A percentile compares a stretch with the other conserved stretches of the same genome.
phyloP scores from a whole-genome alignment of 805 yeast species.

The Wickerhamiella dianesei region DNA sequence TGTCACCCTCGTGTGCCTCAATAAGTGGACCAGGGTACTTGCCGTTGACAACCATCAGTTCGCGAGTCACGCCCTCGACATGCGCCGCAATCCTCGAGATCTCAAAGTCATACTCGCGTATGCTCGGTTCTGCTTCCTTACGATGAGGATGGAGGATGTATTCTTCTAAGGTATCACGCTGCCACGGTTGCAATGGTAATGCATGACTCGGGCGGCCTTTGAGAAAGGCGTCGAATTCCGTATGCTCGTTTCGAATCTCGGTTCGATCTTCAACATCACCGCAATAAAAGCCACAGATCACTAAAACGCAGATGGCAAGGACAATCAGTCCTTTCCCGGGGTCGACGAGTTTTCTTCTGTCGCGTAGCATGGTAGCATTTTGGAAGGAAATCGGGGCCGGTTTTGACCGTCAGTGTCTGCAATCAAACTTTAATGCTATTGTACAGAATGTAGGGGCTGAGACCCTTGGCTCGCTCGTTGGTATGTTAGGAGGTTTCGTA shows the following conservation, averaged over 20 bases:
- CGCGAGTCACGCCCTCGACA: conserved; percentile 28
- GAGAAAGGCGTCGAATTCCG: not conserved
- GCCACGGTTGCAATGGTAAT: conserved; percentile 17
- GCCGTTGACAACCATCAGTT: conserved; percentile 30
- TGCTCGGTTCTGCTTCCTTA: conserved; percentile 7
- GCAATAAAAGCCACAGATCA: not conserved
- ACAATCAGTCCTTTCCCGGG: not conserved
- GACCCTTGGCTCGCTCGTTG: not conserved
- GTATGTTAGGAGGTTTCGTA: too few species aligned
- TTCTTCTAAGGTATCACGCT: conserved; percentile 20
- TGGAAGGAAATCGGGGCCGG: not conserved
- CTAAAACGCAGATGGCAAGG: not conserved
- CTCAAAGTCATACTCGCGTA: conserved; percentile 5
- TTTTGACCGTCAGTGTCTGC: not conserved
- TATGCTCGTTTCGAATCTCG: not conserved
- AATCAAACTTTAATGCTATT: not conserved
- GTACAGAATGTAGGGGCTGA: not conserved
- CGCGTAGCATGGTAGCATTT: not conserved
- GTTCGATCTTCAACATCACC: not conserved
- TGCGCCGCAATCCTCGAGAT: conserved; percentile 5
- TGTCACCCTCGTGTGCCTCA: conserved; percentile 29
- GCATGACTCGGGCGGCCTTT: conserved; percentile 1
- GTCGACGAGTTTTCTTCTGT: not conserved
- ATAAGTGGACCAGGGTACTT: conserved; percentile 40
- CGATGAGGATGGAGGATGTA: conserved; percentile 15